Conservation (phyloP, 129 eudicot genomes). For the Chrysanthemum makinoi region DNA sequence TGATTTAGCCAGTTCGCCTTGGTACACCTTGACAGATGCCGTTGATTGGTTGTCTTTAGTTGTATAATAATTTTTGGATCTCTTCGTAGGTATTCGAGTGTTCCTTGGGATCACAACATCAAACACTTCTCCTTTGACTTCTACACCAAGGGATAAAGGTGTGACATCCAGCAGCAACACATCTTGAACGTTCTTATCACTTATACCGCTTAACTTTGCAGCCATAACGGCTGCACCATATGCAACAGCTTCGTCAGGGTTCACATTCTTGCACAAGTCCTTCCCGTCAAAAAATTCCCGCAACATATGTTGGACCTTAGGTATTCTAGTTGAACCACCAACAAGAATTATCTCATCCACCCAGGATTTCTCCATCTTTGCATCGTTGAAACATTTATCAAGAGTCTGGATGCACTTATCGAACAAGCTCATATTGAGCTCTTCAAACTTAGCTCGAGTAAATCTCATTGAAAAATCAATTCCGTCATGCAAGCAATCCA, state of each 20-base stretch:
- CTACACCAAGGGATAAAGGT: slow-evolving; percentile 28
- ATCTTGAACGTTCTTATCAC: not conserved
- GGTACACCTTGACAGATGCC: slow-evolving; percentile 4
- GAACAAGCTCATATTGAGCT: slow-evolving; percentile 8
- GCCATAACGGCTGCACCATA: slow-evolving; percentile 29
- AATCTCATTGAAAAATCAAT: slow-evolving; percentile 24
- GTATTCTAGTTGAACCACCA: slow-evolving; percentile 34
- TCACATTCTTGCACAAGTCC: slow-evolving; percentile 22
- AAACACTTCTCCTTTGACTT: not conserved
- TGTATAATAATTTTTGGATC: not conserved
- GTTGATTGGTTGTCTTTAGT: not conserved
- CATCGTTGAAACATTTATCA: slow-evolving; percentile 10
- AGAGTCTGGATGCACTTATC: slow-evolving; percentile 9
- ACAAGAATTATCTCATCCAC: slow-evolving; percentile 21
- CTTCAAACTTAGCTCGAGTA: slow-evolving; percentile 31
- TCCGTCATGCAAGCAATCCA: slow-evolving; percentile 21
- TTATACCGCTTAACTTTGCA: slow-evolving; percentile 11
- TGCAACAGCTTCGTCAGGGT: slow-evolving; percentile 30
- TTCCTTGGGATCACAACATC: slow-evolving; percentile 22
- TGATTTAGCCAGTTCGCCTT: slow-evolving; percentile 22
- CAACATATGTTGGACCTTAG: slow-evolving; percentile 28
- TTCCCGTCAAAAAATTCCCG: slow-evolving; percentile 4
- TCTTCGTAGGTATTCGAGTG: slow-evolving; percentile 14
- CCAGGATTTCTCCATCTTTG: slow-evolving; percentile 16
- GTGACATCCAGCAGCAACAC: slow-evolving; percentile 12